These are phyloP conservation scores for Serendipita sp. DNA, from an alignment of 768 basidiomycete genomes.

Conservation along the genomic window DNA sequence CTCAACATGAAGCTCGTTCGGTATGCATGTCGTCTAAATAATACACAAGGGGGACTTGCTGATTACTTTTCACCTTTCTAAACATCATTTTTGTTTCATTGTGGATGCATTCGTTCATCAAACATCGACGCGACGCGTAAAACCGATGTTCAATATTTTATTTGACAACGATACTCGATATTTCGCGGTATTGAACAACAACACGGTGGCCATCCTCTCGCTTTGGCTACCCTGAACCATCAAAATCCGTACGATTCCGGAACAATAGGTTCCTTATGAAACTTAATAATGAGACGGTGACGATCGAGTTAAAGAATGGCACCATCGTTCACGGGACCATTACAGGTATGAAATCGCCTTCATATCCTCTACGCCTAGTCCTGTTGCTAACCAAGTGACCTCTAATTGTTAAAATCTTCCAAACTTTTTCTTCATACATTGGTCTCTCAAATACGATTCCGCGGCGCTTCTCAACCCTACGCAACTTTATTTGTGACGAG, in stretches of 20 bases:
- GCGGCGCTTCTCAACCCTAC: not conserved
- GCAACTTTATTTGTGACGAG: not conserved
- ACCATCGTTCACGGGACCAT: constrained; percentile 91
- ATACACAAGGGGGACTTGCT: too few species aligned
- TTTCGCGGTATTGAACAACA: not conserved
- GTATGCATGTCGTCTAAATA: constrained; percentile 23
- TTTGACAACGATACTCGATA: not conserved
- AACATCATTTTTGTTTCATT: constrained; percentile 3
- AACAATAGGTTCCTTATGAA: constrained; percentile 87
- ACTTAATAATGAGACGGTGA: constrained; percentile 97
- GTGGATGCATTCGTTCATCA: constrained; percentile 7
- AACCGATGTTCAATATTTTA: constrained; percentile 9
- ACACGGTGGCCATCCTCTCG: constrained; percentile 9
- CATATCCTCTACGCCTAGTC: constrained; percentile 2
- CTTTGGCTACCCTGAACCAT: constrained; percentile 8
- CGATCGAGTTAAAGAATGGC: constrained; percentile 96
- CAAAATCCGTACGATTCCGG: not conserved
- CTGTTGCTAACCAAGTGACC: not conserved
- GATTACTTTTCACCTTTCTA: not conserved
- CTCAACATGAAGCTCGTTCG: constrained; percentile 73
- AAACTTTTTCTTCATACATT: not conserved
- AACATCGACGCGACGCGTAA: constrained; percentile 8
- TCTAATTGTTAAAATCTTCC: too few species aligned
- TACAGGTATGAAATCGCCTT: constrained; percentile 46
- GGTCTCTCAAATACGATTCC: not conserved